These are phyloP conservation scores for Penicillium cataractarum DNA, from an alignment of 495 filamentous ascomycete genomes.

Conservation along the genomic window DNA sequence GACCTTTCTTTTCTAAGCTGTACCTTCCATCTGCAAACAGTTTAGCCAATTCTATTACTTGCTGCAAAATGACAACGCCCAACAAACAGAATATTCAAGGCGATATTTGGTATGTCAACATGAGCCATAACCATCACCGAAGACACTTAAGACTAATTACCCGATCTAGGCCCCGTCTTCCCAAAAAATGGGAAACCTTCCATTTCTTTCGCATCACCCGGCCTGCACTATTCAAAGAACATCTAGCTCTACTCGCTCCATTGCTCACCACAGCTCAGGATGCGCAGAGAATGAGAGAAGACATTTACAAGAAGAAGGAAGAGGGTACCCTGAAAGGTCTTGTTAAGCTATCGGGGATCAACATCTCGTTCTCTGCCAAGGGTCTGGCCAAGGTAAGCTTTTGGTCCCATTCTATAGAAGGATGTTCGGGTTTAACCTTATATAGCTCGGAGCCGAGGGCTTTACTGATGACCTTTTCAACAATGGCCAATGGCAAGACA, in stretches of 20 bases:
- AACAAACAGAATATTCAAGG: neutral
- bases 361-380: neutral
- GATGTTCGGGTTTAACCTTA: neutral
- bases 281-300: neutral
- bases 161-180: neutral
- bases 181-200: neutral
- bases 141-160: neutral
- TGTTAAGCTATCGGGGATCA: neutral
- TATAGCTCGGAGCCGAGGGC: neutral
- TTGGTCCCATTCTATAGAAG: neutral
- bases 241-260: neutral
- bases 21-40: neutral
- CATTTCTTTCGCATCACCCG: neutral
- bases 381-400: neutral
- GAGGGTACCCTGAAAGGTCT: neutral
- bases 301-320: neutral
- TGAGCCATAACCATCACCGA: neutral
- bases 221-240: neutral
- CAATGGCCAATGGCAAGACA: neutral
- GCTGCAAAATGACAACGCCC: neutral
- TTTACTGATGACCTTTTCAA: neutral
- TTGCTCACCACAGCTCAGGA: neutral
- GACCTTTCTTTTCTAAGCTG: neutral
- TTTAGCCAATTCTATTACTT: neutral
- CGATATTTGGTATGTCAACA: neutral